Evolutionary conservation across 306 rosid species (phyloP), one percentile per base, ranked within the genome.

Genomic region (Mimosa pudica): DNA sequence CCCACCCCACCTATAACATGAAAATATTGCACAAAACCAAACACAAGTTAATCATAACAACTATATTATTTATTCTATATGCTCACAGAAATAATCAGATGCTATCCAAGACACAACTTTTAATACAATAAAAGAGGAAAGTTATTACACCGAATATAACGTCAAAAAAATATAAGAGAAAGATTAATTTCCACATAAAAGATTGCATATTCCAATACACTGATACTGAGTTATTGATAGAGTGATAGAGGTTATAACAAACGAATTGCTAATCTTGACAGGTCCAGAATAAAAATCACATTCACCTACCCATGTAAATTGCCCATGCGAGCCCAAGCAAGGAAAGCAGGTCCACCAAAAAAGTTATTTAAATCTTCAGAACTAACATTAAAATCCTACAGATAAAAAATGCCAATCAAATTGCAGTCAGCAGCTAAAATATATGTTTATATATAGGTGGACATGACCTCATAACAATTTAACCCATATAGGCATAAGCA

Each of bases 251-350:
- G 42, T 62, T 62, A 49, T 52, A 49, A 71, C 24, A 75, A 51
- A 66, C 46, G 4, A 55, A 77, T 5, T 20, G 44, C 33, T 41
- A 35, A 16, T 70, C n/a, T 58, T 38, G 36, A 78, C n/a, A 55
- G 7, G 32, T 66, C 48, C 20, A 18, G 33, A 42, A 44, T 54
- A 45, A 55, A 69, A 52, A 85, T 77, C 77, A 68, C 66, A 74
- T 80, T 77, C 70, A 92, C 97, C 81, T 84, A 94, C 97, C 97
- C 93, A 76, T 92, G 98, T 78, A 94, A 85, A 83, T 94, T 94
- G 82, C 97, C 98, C 98, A 94, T 91, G 82, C 97, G 97, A 76
- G 98, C 98, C 98, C 98, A 94, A 20, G 98, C 97, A 85, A 94
- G 97, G 87, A 94, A 94, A 74, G 97, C 97, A 75, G 98, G 93